phyloP scores from a whole-genome alignment of 1,284 basidiomycete genomes.

The Ceratorhiza oryzae-sativae region DNA sequence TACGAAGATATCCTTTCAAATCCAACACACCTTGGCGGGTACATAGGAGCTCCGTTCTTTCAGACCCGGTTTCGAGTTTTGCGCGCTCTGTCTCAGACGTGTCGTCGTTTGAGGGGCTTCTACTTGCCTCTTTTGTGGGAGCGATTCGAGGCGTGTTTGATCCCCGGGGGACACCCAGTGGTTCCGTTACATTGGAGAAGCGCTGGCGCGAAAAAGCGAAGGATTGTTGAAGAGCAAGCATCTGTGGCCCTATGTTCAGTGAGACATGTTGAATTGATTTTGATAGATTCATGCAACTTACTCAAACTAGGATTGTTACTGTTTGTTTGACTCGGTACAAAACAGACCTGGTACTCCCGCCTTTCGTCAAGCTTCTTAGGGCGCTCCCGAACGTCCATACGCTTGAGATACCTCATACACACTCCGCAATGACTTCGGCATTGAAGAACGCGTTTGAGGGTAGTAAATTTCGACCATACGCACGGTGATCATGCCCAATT shows the following conservation, averaged over 20 bases:
- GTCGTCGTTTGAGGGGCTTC: not conserved
- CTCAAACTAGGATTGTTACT: constrained; percentile 8
- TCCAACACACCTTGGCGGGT: not conserved
- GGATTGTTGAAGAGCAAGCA: constrained; percentile 19
- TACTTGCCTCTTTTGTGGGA: constrained; percentile 26
- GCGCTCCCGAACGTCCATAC: constrained; percentile 21
- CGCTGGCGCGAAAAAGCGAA: constrained; percentile 3
- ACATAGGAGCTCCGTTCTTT: not conserved
- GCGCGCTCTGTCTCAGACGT: constrained; percentile 15
- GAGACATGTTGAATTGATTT: not conserved
- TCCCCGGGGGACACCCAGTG: not conserved
- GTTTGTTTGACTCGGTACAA: constrained; percentile 3
- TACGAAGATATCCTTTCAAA: not conserved
- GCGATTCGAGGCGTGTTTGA: constrained; percentile 11
- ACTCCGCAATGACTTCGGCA: not conserved
- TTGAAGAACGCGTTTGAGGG: constrained; percentile 20
- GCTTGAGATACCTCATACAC: not conserved
- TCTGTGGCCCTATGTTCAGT: constrained; percentile 29
- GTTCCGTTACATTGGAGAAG: constrained; percentile 3
- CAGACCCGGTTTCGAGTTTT: not conserved
- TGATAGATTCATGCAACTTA: not conserved
- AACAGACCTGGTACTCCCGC: not conserved
- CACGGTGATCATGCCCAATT: constrained; percentile 15
- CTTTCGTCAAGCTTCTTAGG: constrained; percentile 7
- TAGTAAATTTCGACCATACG: constrained; percentile 5